phyloP scores from a whole-genome alignment of 495 filamentous ascomycete species.

The Aspergillus funiculosus region DNA sequence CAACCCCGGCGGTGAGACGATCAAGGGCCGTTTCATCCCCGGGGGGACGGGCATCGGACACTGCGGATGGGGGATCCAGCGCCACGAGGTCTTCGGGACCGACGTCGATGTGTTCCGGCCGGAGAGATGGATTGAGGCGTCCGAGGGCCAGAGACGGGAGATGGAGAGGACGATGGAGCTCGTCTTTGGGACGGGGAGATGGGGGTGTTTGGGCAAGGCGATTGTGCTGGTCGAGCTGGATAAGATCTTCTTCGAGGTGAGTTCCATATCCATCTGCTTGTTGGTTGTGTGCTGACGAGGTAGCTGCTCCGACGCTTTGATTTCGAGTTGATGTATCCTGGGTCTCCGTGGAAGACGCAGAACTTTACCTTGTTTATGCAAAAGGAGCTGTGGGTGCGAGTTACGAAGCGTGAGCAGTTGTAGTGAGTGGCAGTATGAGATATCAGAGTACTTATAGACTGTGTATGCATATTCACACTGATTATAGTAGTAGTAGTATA shows the following conservation, averaged over 20 bases:
- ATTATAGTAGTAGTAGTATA: no score
- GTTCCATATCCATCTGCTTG: not conserved
- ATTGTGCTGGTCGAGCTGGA: not conserved
- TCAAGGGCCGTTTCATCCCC: not conserved
- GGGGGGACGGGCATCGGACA: not conserved
- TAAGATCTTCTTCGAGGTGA: conserved; percentile 1
- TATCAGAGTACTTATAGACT: no score
- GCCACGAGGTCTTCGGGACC: not conserved
- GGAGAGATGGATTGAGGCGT: not conserved
- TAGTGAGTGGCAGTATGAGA: no score
- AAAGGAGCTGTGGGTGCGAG: no score
- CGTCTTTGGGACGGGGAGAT: not conserved
- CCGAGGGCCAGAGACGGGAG: not conserved
- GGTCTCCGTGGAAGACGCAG: no score
- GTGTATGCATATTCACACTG: no score
- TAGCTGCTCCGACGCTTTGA: no score
- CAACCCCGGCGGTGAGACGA: not conserved
- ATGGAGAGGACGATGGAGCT: not conserved
- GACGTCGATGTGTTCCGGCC: conserved; percentile 1
- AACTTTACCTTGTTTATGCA: no score
- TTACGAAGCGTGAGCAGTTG: no score
- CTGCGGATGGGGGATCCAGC: not conserved
- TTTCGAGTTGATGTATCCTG: no score
- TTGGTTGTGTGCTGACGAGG: not conserved
- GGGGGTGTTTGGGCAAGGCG: not conserved